Percentiles rank a stretch among this genome's conserved stretches.
Evolutionary conservation across 495 filamentous ascomycete species (phyloP).

Genomic region (Stereocaulon alpinum): DNA sequence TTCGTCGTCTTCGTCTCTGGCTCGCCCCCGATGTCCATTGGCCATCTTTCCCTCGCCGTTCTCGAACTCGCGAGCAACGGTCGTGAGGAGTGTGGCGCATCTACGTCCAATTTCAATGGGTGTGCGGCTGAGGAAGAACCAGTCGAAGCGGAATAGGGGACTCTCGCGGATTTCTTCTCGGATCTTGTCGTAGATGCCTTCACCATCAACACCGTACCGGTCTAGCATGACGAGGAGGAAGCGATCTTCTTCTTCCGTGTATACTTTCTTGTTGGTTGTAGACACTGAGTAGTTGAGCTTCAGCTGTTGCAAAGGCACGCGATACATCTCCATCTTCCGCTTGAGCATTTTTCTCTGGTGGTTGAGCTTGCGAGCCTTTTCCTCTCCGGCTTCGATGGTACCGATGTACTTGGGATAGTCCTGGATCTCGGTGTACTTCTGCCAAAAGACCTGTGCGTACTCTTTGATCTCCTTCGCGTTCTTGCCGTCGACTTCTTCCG

Average conservation of each 20-base stretch:
- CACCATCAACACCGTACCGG: conserved; percentile 76
- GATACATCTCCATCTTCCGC: conserved; percentile 92
- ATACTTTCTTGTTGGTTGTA: conserved; percentile 99
- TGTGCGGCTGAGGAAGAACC: conserved; percentile 95
- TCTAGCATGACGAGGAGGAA: conserved; percentile 93
- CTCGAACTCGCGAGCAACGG: conserved; percentile 90
- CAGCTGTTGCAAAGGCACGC: conserved; percentile 90
- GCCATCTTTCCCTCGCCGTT: conserved; percentile 41
- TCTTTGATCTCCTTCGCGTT: conserved; percentile 69
- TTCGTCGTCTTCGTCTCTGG: conserved; percentile 66
- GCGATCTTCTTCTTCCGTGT: conserved; percentile 96
- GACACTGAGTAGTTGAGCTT: conserved; percentile 98
- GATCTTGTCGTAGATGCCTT: conserved; percentile 74
- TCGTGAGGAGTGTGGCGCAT: conserved; percentile 88
- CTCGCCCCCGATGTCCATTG: conserved; percentile 50
- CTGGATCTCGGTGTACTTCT: conserved; percentile 73
- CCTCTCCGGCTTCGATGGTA: conserved; percentile 85
- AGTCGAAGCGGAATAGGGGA: conserved; percentile 94
- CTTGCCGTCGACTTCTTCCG: conserved; percentile 88
- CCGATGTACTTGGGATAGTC: conserved; percentile 80
- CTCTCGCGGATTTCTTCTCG: conserved; percentile 88
- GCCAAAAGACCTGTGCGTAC: conserved; percentile 93
- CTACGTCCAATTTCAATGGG: conserved; percentile 84
- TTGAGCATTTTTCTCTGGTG: conserved; percentile 89
- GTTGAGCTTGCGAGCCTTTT: conserved; percentile 73